phyloP scores from a whole-genome alignment of 768 basidiomycete genomes.

The Lepiota venenata region DNA sequence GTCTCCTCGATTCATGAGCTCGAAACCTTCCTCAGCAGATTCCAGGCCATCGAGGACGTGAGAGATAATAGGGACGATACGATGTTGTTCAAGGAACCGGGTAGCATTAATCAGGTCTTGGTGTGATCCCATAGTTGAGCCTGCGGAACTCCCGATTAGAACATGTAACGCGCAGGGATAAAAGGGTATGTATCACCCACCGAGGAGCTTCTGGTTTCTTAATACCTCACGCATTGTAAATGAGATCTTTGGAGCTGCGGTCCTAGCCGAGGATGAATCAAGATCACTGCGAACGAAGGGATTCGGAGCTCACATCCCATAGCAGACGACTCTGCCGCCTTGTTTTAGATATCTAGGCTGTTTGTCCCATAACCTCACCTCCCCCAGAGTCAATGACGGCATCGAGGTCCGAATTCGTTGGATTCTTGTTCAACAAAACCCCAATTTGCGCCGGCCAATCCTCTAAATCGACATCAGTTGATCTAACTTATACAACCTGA shows the following conservation, averaged over 20 bases:
- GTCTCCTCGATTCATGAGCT: constrained; percentile 54
- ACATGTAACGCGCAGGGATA: not conserved
- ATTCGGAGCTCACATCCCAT: constrained; percentile 52
- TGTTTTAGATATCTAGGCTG: constrained; percentile 47
- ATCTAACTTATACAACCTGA: not conserved
- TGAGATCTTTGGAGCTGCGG: constrained; percentile 50
- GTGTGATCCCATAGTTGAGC: constrained; percentile 83
- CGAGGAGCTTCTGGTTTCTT: constrained; percentile 70
- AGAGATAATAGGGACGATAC: constrained; percentile 68
- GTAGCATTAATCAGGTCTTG: constrained; percentile 73
- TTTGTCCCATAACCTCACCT: constrained; percentile 55
- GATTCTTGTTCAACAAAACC: constrained; percentile 33
- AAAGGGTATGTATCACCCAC: constrained; percentile 31
- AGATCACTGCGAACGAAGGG: not conserved
- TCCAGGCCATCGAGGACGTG: constrained; percentile 65
- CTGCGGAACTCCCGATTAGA: constrained; percentile 29
- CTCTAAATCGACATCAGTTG: constrained; percentile 24
- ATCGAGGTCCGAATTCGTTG: constrained; percentile 39
- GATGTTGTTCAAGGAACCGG: constrained; percentile 60
- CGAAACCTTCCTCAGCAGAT: constrained; percentile 66
- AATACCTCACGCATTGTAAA: constrained; percentile 81
- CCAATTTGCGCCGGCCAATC: constrained; percentile 51
- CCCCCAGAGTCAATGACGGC: constrained; percentile 70
- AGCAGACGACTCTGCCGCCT: constrained; percentile 60
- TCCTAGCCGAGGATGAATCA: constrained; percentile 38